Evolutionary conservation across 129 eudicot species (phyloP).

Genomic region (Chrysanthemum seticuspe): DNA sequence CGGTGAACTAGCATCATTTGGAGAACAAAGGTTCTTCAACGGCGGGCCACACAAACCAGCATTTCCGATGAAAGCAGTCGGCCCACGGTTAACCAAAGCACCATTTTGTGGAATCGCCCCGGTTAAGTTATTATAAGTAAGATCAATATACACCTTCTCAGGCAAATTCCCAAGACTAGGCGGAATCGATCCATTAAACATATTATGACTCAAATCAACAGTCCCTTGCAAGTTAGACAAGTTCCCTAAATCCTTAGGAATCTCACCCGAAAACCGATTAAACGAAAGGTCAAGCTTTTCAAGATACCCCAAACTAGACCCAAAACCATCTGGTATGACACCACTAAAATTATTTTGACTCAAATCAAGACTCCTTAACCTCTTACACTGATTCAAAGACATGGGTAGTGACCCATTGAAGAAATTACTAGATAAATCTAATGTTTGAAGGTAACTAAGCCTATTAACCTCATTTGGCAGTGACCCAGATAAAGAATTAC

Average conservation of each 20-base stretch:
- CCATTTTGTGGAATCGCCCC: constrained; percentile 96
- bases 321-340: constrained; percentile 69
- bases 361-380: constrained; percentile 72
- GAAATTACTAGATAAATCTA: constrained; percentile 84
- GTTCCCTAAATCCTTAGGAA: constrained; percentile 82
- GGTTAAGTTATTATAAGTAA: constrained; percentile 76
- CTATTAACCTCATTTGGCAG: constrained; percentile 69
- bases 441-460: constrained; percentile 65
- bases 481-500: constrained; percentile 80
- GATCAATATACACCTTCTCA: constrained; percentile 94
- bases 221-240: constrained; percentile 88
- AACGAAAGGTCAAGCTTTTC: constrained; percentile 74
- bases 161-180: constrained; percentile 94
- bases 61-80: constrained; percentile 95
- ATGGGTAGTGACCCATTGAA: constrained; percentile 82
- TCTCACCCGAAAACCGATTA: constrained; percentile 55
- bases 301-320: constrained; percentile 54
- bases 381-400: constrained; percentile 67
- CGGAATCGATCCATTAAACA: constrained; percentile 89
- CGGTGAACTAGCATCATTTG: constrained; percentile 59
- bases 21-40: constrained; percentile 66
- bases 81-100: constrained; percentile 92
- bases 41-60: constrained; percentile 90
- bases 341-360: constrained; percentile 83
- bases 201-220: constrained; percentile 81